Evolutionary conservation across 345 rosid species (phyloP), one percentile per base, ranked within the genome.

Genomic region (Pistacia integerrima): DNA sequence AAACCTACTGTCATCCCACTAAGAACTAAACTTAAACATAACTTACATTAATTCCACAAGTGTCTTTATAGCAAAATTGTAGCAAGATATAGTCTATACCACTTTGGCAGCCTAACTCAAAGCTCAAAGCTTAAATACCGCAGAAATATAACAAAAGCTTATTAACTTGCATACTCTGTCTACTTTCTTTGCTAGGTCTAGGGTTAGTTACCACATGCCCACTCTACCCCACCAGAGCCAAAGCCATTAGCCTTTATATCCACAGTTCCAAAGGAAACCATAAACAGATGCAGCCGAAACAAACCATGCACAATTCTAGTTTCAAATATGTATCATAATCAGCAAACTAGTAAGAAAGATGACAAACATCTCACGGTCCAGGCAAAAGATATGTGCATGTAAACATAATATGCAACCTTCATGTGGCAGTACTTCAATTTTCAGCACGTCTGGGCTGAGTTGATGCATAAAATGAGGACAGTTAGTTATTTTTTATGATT

Each of bases 61-160:
- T 28, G 41, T 28, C 33, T 62, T 73, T 30, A 60, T 11, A 25
- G 56, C n/a, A n/a, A 52, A 61, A 73, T 48, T 35, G 59, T 12
- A 62, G 49, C 9, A n/a, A 61, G 33, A 18, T 18, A 62, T 25
- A 14, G 48, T 18, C 7, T 25, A 70, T 8, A 57, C 41, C 22
- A 20, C 36, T 62, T 73, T 73, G 33, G 68, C 28, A 61, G 69
- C 18, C 60, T 30, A 62, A 73, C 48, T 61, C 58, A 60, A 46
- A 9, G 17, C 67, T 30, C 28, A 38, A 61, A 73, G 28, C 11
- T 73, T 9, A 48, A 49, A n/a, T 61, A 28, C n/a, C 28, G 0
- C 8, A 74, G 44, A 14, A 74, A 74, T n/a, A 33, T 12, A 22
- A 6, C 4, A 63, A 49, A 63, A 46, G 30, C 22, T 51, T n/a